phyloP scores from a whole-genome alignment of 768 basidiomycete species.

The Kwoniella pini region DNA sequence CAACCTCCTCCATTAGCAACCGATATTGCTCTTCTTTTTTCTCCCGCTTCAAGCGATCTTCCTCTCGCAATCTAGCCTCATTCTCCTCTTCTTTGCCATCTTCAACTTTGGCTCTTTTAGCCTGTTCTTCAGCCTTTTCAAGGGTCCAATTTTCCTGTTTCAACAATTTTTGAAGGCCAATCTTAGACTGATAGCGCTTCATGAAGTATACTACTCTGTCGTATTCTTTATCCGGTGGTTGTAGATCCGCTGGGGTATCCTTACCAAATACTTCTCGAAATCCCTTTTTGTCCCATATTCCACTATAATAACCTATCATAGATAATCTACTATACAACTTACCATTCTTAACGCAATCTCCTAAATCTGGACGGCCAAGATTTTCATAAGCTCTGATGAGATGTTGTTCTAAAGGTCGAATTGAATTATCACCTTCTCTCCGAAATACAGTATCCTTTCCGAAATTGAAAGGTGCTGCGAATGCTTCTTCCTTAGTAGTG shows the following conservation, averaged over 20 bases:
- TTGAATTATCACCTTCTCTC: neutral
- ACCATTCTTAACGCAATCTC: constrained; percentile 17
- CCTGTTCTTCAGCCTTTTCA: too few species aligned
- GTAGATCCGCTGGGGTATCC: neutral
- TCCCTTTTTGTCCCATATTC: neutral
- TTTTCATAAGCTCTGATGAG: constrained; percentile 9
- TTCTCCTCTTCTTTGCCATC: too few species aligned
- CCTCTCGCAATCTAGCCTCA: too few species aligned
- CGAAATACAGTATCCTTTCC: neutral
- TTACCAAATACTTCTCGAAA: neutral
- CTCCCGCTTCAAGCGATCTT: too few species aligned
- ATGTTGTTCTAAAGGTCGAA: neutral
- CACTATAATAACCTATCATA: neutral
- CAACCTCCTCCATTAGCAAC: too few species aligned
- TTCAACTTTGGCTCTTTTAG: too few species aligned
- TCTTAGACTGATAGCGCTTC: neutral
- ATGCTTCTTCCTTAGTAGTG: constrained; percentile 15
- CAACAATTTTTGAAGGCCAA: too few species aligned
- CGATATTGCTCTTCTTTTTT: too few species aligned
- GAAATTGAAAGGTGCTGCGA: neutral
- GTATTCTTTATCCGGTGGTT: neutral
- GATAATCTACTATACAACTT: constrained; percentile 12
- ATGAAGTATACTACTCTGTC: neutral
- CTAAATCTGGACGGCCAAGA: constrained; percentile 10
- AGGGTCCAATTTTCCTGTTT: too few species aligned